These are phyloP conservation scores for Nicotiana noctiflora DNA, from an alignment of 257 asterid species.

Conservation along the genomic window DNA sequence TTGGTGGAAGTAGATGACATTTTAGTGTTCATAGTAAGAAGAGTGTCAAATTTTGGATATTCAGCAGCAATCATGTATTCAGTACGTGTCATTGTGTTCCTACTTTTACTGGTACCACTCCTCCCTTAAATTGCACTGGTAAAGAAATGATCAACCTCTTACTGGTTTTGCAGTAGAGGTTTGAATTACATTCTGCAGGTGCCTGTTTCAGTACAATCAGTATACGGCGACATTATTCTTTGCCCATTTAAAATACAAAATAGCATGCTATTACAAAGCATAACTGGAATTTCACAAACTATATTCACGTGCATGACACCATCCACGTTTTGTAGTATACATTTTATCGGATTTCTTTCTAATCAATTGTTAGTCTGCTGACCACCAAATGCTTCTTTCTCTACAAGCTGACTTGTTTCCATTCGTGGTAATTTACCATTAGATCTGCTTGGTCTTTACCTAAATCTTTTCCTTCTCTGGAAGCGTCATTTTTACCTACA, in stretches of 20 bases:
- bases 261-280: background rate
- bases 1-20: background rate
- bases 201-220: background rate
- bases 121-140: constrained; percentile 4
- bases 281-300: background rate
- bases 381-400: background rate
- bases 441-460: constrained; percentile 1
- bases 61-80: background rate
- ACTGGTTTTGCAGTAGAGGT: background rate
- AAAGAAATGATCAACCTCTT: background rate
- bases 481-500: background rate
- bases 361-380: background rate
- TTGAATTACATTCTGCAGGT: background rate
- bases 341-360: background rate
- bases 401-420: background rate
- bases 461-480: background rate
- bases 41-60: background rate
- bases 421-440: background rate
- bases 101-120: background rate
- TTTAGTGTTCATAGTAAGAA: background rate
- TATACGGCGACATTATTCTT: background rate
- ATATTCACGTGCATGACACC: background rate
- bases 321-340: background rate
- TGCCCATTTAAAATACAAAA: background rate
- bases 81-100: background rate